Evolutionary conservation across 2,329 filamentous ascomycete genomes (phyloP), one percentile per base, ranked within the genome.

Genomic region (Fusarium mundagurra): DNA sequence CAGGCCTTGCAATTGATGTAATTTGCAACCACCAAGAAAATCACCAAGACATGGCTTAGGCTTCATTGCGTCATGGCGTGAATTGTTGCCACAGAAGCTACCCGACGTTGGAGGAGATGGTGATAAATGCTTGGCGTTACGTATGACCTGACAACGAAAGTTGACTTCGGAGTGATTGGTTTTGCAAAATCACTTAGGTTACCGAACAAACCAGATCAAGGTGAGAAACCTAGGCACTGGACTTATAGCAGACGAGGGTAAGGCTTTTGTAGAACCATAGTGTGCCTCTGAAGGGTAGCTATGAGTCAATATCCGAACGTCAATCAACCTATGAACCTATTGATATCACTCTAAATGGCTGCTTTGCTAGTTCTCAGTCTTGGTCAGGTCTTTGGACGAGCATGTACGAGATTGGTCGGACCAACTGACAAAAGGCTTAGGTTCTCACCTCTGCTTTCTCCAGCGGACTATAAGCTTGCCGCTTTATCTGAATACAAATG

Each of bases 141-240:
- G 17, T 13, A 38, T 5, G 11, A 2, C 11, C 24, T 39, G 7
- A 11, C 3, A 12, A 8, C 20, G 17, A 27, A 7, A 29, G 10
- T 13, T 16, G 18, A 13, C 2, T 13, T 8, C 2, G 5, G 8
- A 6, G 6, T 34, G 17, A 36, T 20, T 7, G 10, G 5, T 12
- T 20, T 38, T 11, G 10, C 18, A 38, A 38, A 38, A 20, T 34
- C 6, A 20, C 8, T 4, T 9, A 5, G 8, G 4, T 20, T 11
- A 4, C 3, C 12, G 12, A 8, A 34, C 7, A 20, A 9, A 7
- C 36, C 36, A 38, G 7, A 47, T 47, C 18, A 12, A 22, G 3
- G 14, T 31, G 6, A 6, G 4, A 29, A 22, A 8, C 18, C 3
- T 10, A 29, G 24, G 0, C 9, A 9, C 8, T 47, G 12, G 9